Evolutionary conservation across 352 stramenopile genomes (phyloP).

Genomic region (Phytopythium cucurbitacearum): DNA sequence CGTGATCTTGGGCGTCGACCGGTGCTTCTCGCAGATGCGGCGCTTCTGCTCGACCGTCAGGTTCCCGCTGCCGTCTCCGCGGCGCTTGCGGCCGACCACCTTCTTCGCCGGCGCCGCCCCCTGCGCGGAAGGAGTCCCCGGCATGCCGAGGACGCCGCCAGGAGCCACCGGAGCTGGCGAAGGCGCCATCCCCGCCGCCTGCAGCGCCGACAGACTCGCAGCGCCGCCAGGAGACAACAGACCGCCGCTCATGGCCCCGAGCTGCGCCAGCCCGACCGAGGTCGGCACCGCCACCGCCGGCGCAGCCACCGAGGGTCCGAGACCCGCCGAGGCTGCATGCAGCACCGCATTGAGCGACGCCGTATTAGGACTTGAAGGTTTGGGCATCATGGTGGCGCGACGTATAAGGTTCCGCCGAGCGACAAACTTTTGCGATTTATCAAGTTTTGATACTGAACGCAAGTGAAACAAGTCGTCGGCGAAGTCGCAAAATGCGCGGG

Average conservation of each 20-base stretch:
- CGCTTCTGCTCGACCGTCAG: constrained; percentile 86
- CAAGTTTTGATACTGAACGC: constrained; percentile 24
- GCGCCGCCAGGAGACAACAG: constrained; percentile 11
- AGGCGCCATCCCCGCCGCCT: background rate
- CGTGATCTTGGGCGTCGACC: constrained; percentile 82
- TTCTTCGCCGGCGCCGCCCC: constrained; percentile 10
- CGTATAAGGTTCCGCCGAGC: constrained; percentile 7
- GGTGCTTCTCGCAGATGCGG: constrained; percentile 86
- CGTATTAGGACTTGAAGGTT: constrained; percentile 87
- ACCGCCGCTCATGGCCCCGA: constrained; percentile 17
- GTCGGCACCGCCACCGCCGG: background rate
- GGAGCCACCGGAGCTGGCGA: background rate
- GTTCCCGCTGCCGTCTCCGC: constrained; percentile 67
- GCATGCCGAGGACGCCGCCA: background rate
- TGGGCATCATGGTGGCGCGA: constrained; percentile 31
- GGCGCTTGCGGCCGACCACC: constrained; percentile 23
- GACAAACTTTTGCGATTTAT: constrained; percentile 72
- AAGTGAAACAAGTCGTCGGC: background rate
- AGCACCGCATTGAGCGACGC: no score
- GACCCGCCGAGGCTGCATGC: constrained; percentile 4
- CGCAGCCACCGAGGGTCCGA: constrained; percentile 17
- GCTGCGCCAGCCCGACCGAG: constrained; percentile 17
- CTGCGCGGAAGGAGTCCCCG: background rate
- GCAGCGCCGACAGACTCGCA: constrained; percentile 1
- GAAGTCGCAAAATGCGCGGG: no score